These are phyloP conservation scores for Acrocalymma vagum DNA, from an alignment of 2,329 filamentous ascomycete species.

Conservation along the genomic window DNA sequence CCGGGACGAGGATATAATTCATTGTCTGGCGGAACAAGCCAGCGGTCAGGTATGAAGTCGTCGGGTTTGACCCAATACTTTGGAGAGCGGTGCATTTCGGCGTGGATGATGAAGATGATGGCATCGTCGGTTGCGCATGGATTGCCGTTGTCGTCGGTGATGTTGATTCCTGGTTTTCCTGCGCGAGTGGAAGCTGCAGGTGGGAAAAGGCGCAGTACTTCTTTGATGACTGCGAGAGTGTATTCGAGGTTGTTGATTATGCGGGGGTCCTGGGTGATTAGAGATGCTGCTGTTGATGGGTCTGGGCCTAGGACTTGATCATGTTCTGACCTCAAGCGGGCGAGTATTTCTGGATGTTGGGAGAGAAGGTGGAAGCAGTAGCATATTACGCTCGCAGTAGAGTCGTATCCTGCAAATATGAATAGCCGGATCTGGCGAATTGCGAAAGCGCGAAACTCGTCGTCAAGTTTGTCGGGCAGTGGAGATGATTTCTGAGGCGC, in stretches of 20 bases:
- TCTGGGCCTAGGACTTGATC: constrained; percentile 29
- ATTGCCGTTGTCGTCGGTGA: constrained; percentile 9
- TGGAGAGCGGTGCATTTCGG: constrained; percentile 16
- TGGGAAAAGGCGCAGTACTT: constrained; percentile 36
- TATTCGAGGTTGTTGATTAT: constrained; percentile 34
- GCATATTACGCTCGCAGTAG: constrained; percentile 33
- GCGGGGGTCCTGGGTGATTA: constrained; percentile 21
- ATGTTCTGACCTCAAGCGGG: constrained; percentile 31
- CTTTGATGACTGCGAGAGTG: constrained; percentile 39
- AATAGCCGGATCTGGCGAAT: constrained; percentile 22
- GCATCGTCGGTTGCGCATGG: constrained; percentile 12
- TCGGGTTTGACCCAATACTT: constrained; percentile 14
- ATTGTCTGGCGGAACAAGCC: constrained; percentile 1
- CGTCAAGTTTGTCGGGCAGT: constrained; percentile 16
- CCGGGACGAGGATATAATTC: constrained; percentile 6
- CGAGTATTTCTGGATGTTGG: constrained; percentile 23
- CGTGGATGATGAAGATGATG: constrained; percentile 12
- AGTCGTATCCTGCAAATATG: constrained; percentile 41
- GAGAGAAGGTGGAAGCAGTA: constrained; percentile 31
- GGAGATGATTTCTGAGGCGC: constrained; percentile 2
- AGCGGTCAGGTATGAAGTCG: constrained; percentile 27
- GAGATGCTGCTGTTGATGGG: constrained; percentile 1
- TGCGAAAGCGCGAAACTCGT: constrained; percentile 25
- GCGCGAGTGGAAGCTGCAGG: constrained; percentile 34
- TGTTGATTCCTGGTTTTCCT: constrained; percentile 5